Conservation (phyloP, 805 yeast genomes). For the Kuraishia borneana region DNA sequence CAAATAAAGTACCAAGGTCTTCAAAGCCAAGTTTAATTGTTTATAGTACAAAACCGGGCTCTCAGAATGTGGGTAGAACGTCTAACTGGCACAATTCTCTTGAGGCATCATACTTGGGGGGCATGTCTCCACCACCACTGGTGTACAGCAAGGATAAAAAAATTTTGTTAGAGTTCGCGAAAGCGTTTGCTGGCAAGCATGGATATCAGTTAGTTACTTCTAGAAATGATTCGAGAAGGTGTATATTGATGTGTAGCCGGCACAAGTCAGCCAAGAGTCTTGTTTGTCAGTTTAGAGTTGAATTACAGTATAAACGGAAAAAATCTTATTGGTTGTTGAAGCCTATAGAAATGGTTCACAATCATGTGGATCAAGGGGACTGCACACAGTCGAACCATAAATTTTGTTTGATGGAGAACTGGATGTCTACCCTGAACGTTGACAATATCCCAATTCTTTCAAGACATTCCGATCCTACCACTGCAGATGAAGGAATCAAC, state of each 20-base stretch:
- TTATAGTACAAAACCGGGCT: background rate
- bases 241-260: constrained; percentile 11
- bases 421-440: too few species aligned
- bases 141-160: constrained; percentile 11
- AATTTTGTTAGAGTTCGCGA: constrained; percentile 12
- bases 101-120: background rate
- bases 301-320: constrained; percentile 13
- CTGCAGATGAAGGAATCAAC: too few species aligned
- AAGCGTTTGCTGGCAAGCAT: constrained; percentile 11
- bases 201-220: constrained; percentile 13
- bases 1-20: too few species aligned
- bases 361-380: too few species aligned
- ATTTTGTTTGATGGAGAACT: too few species aligned
- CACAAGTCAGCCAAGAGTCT: constrained; percentile 6
- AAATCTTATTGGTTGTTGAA: constrained; percentile 15
- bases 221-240: constrained; percentile 14
- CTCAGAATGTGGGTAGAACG: background rate
- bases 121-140: constrained; percentile 9
- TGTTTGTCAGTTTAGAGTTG: constrained; percentile 12
- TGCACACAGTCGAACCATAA: too few species aligned
- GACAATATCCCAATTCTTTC: too few species aligned
- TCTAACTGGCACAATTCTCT: background rate
- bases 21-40: background rate
- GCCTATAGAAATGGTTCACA: constrained; percentile 9
- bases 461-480: too few species aligned